These are phyloP conservation scores for Ustilago tritici DNA, from an alignment of 1,284 basidiomycete species.

Conservation along the genomic window DNA sequence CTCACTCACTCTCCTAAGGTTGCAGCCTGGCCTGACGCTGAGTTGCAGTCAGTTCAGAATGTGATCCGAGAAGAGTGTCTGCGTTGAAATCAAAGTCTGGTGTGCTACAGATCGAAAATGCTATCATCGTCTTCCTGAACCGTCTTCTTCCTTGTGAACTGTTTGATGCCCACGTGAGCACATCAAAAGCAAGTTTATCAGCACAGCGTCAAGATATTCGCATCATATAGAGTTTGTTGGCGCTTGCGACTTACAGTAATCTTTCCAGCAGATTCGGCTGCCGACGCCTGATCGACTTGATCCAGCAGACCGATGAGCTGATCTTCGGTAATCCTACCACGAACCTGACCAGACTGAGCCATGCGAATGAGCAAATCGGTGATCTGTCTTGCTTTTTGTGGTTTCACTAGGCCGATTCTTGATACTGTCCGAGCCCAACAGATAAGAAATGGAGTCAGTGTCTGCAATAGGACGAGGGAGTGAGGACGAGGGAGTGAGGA, in stretches of 20 bases:
- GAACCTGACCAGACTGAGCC: conserved; percentile 91
- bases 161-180: background rate
- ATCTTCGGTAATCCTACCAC: conserved; percentile 84
- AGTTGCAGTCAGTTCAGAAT: background rate
- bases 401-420: conserved; percentile 91
- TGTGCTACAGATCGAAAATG: conserved; percentile 55
- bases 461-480: background rate
- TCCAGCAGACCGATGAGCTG: conserved; percentile 92
- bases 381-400: conserved; percentile 86
- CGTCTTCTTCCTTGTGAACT: conserved; percentile 56
- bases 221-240: no score
- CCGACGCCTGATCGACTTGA: conserved; percentile 76
- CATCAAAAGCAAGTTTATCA: background rate
- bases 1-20: background rate
- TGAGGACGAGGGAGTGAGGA: background rate
- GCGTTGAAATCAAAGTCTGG: background rate
- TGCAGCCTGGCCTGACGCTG: no score
- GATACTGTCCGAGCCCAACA: conserved; percentile 75
- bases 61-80: background rate
- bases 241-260: conserved; percentile 60
- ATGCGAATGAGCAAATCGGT: conserved; percentile 86
- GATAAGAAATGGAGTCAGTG: background rate
- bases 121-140: conserved; percentile 56
- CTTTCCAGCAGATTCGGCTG: conserved; percentile 48
- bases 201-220: no score